Evolutionary conservation across 306 rosid genomes (phyloP), one percentile per base, ranked within the genome.

Genomic region (Cicer arietinum): DNA sequence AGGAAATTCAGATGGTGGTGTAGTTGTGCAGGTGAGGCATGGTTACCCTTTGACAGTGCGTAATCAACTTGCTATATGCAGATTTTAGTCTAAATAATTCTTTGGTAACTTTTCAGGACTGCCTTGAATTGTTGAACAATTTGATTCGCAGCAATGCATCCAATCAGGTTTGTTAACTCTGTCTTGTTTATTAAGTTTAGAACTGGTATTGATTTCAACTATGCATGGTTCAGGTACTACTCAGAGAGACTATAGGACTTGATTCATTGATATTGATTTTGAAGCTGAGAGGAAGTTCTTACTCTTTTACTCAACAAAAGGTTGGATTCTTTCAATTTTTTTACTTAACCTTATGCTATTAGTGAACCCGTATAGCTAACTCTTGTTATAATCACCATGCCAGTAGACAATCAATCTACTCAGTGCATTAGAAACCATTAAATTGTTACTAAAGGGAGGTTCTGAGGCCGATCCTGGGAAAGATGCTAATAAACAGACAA

Each of bases 1-100:
- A 83, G 98, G 98, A 79, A 89, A 86, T 76, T 91, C 98, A 17
- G 98, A 93, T 63, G 98, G 98, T 63, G 98, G 98, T 67, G 98
- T 91, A 53, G 98, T 93, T 76, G 98, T 93, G 76, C 98, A 93
- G 98, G 98, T 91, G 78, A 82, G 78, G 79, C 43, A 59, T 73
- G 57, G 60, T 51, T 64, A 40, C 76, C 56, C 20, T 72, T 13
- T 76, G 13, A 18, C 25, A 17, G 11, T 61, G 52, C 69, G 67
- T 64, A 53, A 39, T 39, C 50, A 41, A 42, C 65, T 85, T 77
- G 63, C 63, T 78, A 54, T 52, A 7, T 67, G 54, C 73, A 77
- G 45, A 9, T 82, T 75, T 63, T 77, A 68, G 80, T 72, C 71
- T 62, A 57, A 79, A 78, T 81, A 56, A 84, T 78, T 73, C 64